Evolutionary conservation across 176 grass and related monocot species (phyloP), one percentile per base, ranked within the genome.

Genomic region (Aegilops tauschii): DNA sequence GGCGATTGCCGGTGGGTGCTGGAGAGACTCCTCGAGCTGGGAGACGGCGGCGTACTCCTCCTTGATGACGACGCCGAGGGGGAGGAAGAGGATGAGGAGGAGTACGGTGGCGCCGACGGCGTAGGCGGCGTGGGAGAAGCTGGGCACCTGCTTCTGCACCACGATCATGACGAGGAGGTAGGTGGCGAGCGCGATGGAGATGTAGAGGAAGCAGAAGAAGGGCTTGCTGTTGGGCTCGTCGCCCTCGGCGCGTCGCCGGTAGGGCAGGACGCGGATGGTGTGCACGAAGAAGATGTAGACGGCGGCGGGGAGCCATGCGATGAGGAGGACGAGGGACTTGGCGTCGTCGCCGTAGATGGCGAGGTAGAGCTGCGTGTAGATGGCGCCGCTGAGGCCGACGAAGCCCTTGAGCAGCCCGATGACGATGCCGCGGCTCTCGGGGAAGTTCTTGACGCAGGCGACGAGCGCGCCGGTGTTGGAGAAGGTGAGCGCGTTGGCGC

Each of bases 301-400:
- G 34, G 90, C 90, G 30, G 90, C 90, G 6, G 90, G 90, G 32
- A 92, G 90, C 90, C 90, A 92, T 0, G 90, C 90, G 65, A 92
- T 82, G 65, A 92, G 87, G 10, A 92, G 87, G 6, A 92, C 83
- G 10, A 92, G 87, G 16, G 74, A 77, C 74, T 77, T 77, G 9
- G 74, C 47, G 64, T 88, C 47, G 36, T 12, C 69, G 47, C 92
- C 86, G 68, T 97, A 97, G 77, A 94, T 84, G 64, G 90, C 84
- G 8, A 79, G 86, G 86, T 95, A 95, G 61, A 98, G 87, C 82
- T 98, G 93, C 79, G 95, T 95, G 87, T 95, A 95, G 59, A 95
- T 87, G 67, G 95, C 95, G 23, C 95, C 95, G 79, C 93, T 95
- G 69, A 98, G 90, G 1, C 93, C 95, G 5, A 95, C 91, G 79